Evolutionary conservation across 495 filamentous ascomycete genomes (phyloP).

Genomic region (Schizothecium vesticola): DNA sequence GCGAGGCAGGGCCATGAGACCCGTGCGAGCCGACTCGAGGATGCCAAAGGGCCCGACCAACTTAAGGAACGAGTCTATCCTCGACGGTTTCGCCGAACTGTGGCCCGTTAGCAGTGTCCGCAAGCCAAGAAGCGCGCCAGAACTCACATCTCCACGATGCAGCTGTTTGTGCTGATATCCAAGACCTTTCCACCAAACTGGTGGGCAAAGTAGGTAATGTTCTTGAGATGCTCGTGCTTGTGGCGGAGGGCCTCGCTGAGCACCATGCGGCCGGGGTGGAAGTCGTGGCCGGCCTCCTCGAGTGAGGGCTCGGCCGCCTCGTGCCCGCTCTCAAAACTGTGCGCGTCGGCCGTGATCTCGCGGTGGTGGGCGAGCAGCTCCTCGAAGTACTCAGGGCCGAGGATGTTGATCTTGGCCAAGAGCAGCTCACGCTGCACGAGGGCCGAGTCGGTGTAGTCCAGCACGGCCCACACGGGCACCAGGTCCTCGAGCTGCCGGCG

Average conservation of each 20-base stretch:
- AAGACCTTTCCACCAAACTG: constrained; percentile 96
- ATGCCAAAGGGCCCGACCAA: constrained; percentile 94
- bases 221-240: constrained; percentile 94
- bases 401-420: constrained; percentile 91
- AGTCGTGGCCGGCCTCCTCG: constrained; percentile 53
- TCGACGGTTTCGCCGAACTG: constrained; percentile 84
- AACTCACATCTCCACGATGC: constrained; percentile 93
- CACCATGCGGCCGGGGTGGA: constrained; percentile 80
- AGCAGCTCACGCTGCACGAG: constrained; percentile 95
- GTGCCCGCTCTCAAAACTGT: constrained; percentile 29
- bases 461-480: constrained; percentile 95
- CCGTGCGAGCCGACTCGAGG: constrained; percentile 86
- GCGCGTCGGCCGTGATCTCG: constrained; percentile 50
- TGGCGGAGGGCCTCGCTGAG: constrained; percentile 83
- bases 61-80: constrained; percentile 97
- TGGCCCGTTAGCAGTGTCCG: constrained; percentile 17
- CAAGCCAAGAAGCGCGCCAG: not conserved
- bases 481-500: constrained; percentile 92
- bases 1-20: constrained; percentile 92
- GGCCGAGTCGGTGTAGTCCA: constrained; percentile 89
- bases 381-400: constrained; percentile 96
- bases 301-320: constrained; percentile 28
- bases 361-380: constrained; percentile 92
- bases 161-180: constrained; percentile 96
- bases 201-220: constrained; percentile 90